Evolutionary conservation across 768 basidiomycete genomes (phyloP).

Genomic region (Dacryopinax primogenitus): DNA sequence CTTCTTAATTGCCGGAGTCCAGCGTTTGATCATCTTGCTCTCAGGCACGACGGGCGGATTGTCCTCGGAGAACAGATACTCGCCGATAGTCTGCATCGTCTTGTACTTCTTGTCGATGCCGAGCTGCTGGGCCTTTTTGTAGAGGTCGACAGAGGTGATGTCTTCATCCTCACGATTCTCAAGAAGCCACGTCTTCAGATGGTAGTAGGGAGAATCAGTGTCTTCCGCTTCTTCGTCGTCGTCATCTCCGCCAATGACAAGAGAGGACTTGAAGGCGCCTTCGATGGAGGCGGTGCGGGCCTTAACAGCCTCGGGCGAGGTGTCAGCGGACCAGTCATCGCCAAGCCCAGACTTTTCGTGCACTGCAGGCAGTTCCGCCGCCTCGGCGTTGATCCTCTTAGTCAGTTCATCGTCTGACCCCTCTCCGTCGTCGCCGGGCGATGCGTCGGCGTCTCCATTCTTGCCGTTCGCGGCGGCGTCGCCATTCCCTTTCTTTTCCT

Average conservation of each 20-base stretch:
- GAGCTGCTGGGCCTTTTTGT: conserved; percentile 78
- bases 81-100: conserved; percentile 66
- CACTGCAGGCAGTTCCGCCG: conserved; percentile 52
- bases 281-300: conserved; percentile 65
- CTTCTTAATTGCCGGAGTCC: conserved; percentile 61
- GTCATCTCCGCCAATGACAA: conserved; percentile 45
- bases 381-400: conserved; percentile 83
- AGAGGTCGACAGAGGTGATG: conserved; percentile 52
- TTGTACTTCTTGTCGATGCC: conserved; percentile 94
- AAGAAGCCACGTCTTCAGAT: conserved; percentile 73
- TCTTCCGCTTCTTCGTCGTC: conserved; percentile 77
- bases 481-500: conserved; percentile 31
- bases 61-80: conserved; percentile 68
- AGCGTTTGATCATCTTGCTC: conserved; percentile 29
- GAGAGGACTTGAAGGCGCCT: conserved; percentile 31
- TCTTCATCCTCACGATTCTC: conserved; percentile 46
- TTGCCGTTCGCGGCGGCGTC: conserved; percentile 32
- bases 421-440: conserved; percentile 23
- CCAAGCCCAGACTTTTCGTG: conserved; percentile 43
- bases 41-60: conserved; percentile 50
- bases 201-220: conserved; percentile 69
- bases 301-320: conserved; percentile 76
- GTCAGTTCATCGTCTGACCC: conserved; percentile 74
- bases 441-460: conserved; percentile 27
- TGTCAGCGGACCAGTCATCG: conserved; percentile 88